These are phyloP conservation scores for Calocera cornea DNA, from an alignment of 768 basidiomycete genomes.

Conservation along the genomic window DNA sequence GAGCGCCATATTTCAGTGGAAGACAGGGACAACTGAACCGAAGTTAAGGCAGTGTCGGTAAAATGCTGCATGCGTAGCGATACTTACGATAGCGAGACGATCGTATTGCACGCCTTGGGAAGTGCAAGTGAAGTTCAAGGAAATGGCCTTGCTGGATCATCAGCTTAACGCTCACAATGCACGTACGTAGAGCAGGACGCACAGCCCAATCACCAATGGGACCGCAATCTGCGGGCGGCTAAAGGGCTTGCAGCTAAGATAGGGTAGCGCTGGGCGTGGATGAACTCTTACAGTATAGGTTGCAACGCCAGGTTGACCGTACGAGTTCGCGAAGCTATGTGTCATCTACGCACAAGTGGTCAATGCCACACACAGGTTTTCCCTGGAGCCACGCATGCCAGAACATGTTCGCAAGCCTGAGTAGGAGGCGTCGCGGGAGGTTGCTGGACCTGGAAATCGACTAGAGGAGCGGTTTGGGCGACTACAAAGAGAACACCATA, in stretches of 20 bases:
- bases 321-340: conserved; percentile 60
- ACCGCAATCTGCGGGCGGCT: conserved; percentile 63
- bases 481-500: not conserved
- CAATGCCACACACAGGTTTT: not conserved
- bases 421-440: conserved; percentile 49
- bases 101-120: conserved; percentile 44
- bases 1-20: conserved; percentile 53
- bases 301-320: conserved; percentile 27
- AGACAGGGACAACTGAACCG: not conserved
- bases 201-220: conserved; percentile 55
- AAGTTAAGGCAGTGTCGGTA: conserved; percentile 17
- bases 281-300: not conserved
- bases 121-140: conserved; percentile 5
- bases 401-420: conserved; percentile 26
- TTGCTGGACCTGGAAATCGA: conserved; percentile 59
- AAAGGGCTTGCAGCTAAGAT: conserved; percentile 20
- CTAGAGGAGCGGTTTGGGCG: conserved; percentile 20
- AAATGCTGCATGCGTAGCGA: conserved; percentile 71
- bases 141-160: not conserved
- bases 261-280: not conserved
- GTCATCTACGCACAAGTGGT: conserved; percentile 23
- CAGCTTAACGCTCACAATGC: not conserved
- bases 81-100: conserved; percentile 56
- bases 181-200: not conserved
- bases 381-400: conserved; percentile 36